Evolutionary conservation across 768 basidiomycete genomes (phyloP), one percentile per base, ranked within the genome.

Genomic region (Pleurotus sapidus): DNA sequence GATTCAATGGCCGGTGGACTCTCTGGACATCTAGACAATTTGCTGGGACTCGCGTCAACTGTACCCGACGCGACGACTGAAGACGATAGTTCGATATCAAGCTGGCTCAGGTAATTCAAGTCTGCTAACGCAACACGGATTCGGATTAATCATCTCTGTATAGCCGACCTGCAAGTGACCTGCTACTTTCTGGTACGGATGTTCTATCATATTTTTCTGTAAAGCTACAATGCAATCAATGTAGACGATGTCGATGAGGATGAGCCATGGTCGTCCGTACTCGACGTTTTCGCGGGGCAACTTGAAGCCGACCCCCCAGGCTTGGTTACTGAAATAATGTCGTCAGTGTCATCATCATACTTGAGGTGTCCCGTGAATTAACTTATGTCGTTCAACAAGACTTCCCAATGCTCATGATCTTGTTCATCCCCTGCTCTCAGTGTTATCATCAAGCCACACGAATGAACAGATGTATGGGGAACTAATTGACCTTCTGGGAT

Each of bases 401-500:
- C 70, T 69, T 46, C 63, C 67, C 14, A 61, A 70, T 48, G 53
- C 63, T 3, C 59, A 62, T 47, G 61, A 66, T 43, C 50, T 76
- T 4, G 57, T 75, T 14, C 63, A 67, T 34, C 63, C 71, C n/a
- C 58, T 80, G 37, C 57, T 58, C 23, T 56, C 64, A 7, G 68
- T 81, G 37, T 70, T 91, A 14, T 77, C 78, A 1, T 84, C 83
- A 5, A 61, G 72, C 20, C 75, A 74, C 39, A 72, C 75, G 4
- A 78, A 88, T 61, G 91, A 94, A 27, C 84, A 82, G 18, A 88
- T 97, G 27, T 89, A 92, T 24, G 82, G 74, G 24, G 88, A 92
- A 62, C 68, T 98, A 8, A 83, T 81, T 6, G 95, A 97, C 59
- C 73, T 91, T 8, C 68, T 95, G 47, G 96, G 95, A 2, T 92